Conservation (phyloP, 148 eudicot species). For the Pharnaceum exiguum region DNA sequence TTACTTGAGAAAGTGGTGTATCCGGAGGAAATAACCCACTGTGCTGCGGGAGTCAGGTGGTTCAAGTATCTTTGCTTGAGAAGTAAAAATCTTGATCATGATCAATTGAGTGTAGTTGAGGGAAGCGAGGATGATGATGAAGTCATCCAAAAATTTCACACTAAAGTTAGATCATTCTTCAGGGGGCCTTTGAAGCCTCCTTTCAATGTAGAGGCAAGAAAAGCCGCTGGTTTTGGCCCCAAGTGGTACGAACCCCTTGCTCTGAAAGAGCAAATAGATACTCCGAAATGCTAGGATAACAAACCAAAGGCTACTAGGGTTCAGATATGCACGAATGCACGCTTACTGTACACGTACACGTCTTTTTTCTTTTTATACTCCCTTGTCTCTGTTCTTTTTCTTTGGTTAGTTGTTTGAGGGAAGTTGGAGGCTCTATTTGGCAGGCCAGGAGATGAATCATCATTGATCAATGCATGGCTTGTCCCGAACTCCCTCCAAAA, state of each 20-base stretch:
- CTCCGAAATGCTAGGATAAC: slow-evolving; percentile 12
- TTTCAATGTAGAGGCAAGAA: slow-evolving; percentile 85
- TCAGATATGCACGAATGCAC: too few relatives aligned
- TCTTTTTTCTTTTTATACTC: too few relatives aligned
- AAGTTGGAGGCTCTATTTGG: too few relatives aligned
- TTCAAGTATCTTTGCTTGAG: slow-evolving; percentile 74
- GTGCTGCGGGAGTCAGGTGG: slow-evolving; percentile 96
- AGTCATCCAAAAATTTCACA: slow-evolving; percentile 63
- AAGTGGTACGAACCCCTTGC: slow-evolving; percentile 95
- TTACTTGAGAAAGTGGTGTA: slow-evolving; percentile 70
- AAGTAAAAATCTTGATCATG: slow-evolving; percentile 26
- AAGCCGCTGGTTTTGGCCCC: slow-evolving; percentile 90
- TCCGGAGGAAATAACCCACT: slow-evolving; percentile 93
- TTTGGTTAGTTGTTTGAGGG: too few relatives aligned
- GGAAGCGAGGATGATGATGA: slow-evolving; percentile 29
- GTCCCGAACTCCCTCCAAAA: too few relatives aligned
- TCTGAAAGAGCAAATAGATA: slow-evolving; percentile 29
- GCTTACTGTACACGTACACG: too few relatives aligned
- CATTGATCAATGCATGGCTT: too few relatives aligned
- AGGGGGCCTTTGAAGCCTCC: slow-evolving; percentile 94
- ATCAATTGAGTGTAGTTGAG: slow-evolving; percentile 5
- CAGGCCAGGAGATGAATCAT: too few relatives aligned
- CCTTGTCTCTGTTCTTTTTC: too few relatives aligned
- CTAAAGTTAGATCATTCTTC: slow-evolving; percentile 55
- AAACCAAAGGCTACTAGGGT: too few relatives aligned